Evolutionary conservation across 768 basidiomycete genomes (phyloP), one percentile per base, ranked within the genome.

Genomic region (Termitomyces sp.): DNA sequence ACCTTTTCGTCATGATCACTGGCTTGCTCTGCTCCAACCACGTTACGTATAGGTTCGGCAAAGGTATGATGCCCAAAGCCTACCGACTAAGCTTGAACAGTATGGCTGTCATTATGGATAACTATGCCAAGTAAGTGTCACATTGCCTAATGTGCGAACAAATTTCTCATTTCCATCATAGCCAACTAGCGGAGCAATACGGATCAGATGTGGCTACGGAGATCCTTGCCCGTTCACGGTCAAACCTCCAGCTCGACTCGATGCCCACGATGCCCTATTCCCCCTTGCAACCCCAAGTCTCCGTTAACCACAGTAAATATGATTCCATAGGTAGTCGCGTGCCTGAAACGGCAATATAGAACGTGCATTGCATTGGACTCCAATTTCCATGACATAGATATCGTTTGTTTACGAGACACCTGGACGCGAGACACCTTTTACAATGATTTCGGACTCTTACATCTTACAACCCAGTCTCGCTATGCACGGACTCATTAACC

Each of bases 21-120:
- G 85, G 79, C 15, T 73, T 93, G 58, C 72, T 93, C 54, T 93
- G 89, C 71, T 87, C 87, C 24, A 92, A 91, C 73, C 91, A 93
- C 66, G 86, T 94, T 70, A 93, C 91, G 22, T 92, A 92, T 71
- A 81, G 91, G 55, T 93, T 93, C 71, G 91, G 91, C 11, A 93
- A 92, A 77, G 91, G 92, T 61, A 87, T 92, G 85, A 91, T 89
- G 81, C 91, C 91, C 60, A 90, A 91, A 78, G 85, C 88, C 15
- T 93, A 94, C 73, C 79, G 90, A 39, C 78, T 93, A 49, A 87
- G 86, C 74, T 76, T 84, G 79, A 82, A 80, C 61, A 87, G 83
- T 62, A 90, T 92, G 87, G 89, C 88, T 3, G 81, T 90, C 56
- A 91, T 94, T 70, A 88, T 92, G 88, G 91, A 94, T 64, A 87